Conservation (phyloP, 768 basidiomycete species). For the Mycena sanguinolenta region DNA sequence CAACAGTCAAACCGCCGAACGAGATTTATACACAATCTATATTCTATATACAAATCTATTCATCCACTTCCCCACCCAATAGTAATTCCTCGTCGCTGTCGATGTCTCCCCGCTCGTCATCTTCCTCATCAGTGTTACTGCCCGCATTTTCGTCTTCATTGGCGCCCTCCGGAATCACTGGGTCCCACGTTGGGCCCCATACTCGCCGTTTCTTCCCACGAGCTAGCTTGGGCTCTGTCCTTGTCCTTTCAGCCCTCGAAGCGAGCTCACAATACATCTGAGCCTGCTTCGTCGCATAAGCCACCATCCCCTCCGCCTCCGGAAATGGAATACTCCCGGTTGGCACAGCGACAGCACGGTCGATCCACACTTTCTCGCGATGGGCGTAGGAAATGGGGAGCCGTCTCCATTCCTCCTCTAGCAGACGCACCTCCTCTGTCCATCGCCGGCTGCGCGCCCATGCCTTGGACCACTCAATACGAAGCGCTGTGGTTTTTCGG, state of each 20-base stretch:
- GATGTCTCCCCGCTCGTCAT: conserved; percentile 6
- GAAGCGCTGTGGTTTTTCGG: conserved; percentile 25
- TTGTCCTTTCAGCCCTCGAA: neutral
- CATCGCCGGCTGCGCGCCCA: conserved; percentile 17
- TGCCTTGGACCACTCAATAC: conserved; percentile 34
- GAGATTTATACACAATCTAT: too few species aligned
- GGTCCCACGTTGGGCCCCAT: neutral
- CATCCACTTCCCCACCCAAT: neutral
- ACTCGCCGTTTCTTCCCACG: neutral
- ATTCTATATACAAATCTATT: too few species aligned
- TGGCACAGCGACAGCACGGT: neutral
- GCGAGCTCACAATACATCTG: neutral
- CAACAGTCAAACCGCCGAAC: too few species aligned
- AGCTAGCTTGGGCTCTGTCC: neutral
- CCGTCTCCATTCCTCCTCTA: conserved; percentile 31
- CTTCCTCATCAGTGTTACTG: neutral
- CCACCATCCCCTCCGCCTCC: conserved; percentile 13
- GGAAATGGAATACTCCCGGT: neutral
- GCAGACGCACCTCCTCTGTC: conserved; percentile 27
- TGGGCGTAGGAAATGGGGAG: conserved; percentile 9
- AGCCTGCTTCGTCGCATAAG: conserved; percentile 13
- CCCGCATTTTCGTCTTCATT: too few species aligned
- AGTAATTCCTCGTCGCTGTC: conserved; percentile 10
- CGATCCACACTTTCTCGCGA: conserved; percentile 18
- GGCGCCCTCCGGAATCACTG: too few species aligned